Percentiles rank a stretch among this genome's conserved stretches.
These are phyloP conservation scores for Xylaria scruposa DNA, from an alignment of 495 filamentous ascomycete species.

Conservation along the genomic window DNA sequence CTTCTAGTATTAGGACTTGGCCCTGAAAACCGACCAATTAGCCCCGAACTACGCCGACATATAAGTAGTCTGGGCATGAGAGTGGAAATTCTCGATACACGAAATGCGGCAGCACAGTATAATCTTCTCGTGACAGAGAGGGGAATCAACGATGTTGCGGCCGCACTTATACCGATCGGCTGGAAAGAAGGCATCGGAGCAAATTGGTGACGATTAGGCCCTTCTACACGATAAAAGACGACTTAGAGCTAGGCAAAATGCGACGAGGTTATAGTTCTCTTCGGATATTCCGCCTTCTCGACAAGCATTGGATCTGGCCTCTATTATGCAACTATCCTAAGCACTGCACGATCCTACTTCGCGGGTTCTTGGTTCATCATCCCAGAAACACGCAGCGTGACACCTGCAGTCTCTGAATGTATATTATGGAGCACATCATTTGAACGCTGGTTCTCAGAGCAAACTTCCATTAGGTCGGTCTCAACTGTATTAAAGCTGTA, in stretches of 20 bases:
- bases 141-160: conserved; percentile 79
- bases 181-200: conserved; percentile 66
- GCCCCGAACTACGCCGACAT: conserved; percentile 71
- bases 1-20: conserved; percentile 88
- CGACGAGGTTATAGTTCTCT: neutral
- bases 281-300: neutral
- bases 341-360: neutral
- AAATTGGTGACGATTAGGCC: conserved; percentile 23
- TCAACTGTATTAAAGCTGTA: conserved; percentile 7
- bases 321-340: neutral
- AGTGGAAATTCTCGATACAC: conserved; percentile 88
- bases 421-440: neutral
- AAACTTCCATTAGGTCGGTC: neutral
- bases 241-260: neutral
- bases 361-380: neutral
- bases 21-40: conserved; percentile 72
- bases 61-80: conserved; percentile 82
- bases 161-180: conserved; percentile 86
- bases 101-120: conserved; percentile 91
- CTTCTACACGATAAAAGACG: neutral
- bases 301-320: neutral
- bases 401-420: neutral
- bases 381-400: neutral
- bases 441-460: too few species aligned
- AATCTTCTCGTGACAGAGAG: conserved; percentile 87